Evolutionary conservation across 305 asterid species (phyloP), one percentile per base, ranked within the genome.

Genomic region (Petunia hybrid): DNA sequence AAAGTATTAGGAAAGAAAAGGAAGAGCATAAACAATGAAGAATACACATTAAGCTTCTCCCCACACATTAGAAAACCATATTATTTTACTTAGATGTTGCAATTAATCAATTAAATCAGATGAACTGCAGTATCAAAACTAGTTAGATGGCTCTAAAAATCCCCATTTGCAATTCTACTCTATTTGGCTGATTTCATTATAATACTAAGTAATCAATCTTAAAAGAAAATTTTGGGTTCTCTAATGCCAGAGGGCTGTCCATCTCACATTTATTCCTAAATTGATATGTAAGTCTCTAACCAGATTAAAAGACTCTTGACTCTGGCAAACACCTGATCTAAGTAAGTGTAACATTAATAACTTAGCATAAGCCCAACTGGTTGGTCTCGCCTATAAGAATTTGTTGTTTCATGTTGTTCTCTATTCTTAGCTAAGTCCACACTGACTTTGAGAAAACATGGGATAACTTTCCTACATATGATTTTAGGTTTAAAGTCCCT

Each of bases 351-450:
- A 70, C 9, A 22, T 22, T 41, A 70, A 73, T 51, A 48, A 73
- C 45, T 73, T 73, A 73, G 78, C 45, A 48, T 73, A 51, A 48
- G 48, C 22, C 36, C 3, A 41, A 71, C 78, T 48, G 13, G 78
- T 73, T 73, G 63, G 78, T 73, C 48, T 51, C 60, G 38, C 78
- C 63, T 12, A 51, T 73, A 35, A 3, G 6, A 48, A 35, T 53
- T 45, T 14, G 48, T 73, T 71, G 43, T 43, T 71, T 71, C 77
- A 71, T 10, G 13, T 51, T 73, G 45, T 73, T 51, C 78, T 51
- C 78, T 51, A 35, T 48, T 51, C 46, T 70, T 70, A 45, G 22
- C 77, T 70, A 70, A 9, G 3, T 45, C 77, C 16, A 2, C 22
- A 1, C 10, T 46, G 77, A 70, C 45, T 45, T 70, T 9, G 41